These are phyloP conservation scores for Aspergillus persii DNA, from an alignment of 2,329 filamentous ascomycete genomes.

Conservation along the genomic window DNA sequence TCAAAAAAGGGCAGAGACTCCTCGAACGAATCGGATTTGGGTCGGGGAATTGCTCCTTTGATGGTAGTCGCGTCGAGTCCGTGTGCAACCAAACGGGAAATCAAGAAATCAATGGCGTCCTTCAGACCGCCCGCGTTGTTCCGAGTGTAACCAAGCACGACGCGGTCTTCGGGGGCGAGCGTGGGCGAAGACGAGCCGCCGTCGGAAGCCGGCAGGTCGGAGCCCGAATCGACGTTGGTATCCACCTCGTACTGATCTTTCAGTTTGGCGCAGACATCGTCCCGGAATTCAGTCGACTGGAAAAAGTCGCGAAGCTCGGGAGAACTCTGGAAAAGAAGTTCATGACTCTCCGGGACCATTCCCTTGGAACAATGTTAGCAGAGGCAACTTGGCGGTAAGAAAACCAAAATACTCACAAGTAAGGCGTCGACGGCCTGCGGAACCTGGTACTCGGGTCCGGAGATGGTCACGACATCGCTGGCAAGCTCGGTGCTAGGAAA, in stretches of 20 bases:
- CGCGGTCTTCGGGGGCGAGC: slow-evolving; percentile 49
- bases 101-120: slow-evolving; percentile 92
- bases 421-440: slow-evolving; percentile 96
- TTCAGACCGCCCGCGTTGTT: slow-evolving; percentile 95
- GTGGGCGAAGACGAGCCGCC: slow-evolving; percentile 45
- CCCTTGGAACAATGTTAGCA: slow-evolving; percentile 51
- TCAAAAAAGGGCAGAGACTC: slow-evolving; percentile 96
- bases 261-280: slow-evolving; percentile 77
- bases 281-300: slow-evolving; percentile 74
- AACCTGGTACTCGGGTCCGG: slow-evolving; percentile 96
- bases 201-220: slow-evolving; percentile 32
- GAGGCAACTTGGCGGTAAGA: not conserved
- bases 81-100: slow-evolving; percentile 78
- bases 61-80: slow-evolving; percentile 85
- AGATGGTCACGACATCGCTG: slow-evolving; percentile 92
- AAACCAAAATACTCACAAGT: slow-evolving; percentile 54
- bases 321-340: slow-evolving; percentile 77
- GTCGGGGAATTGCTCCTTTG: slow-evolving; percentile 93
- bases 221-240: slow-evolving; percentile 63
- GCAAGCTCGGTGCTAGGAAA: slow-evolving; percentile 97
- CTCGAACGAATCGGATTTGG: slow-evolving; percentile 97
- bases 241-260: slow-evolving; percentile 91
- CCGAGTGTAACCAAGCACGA: slow-evolving; percentile 82
- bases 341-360: slow-evolving; percentile 96
- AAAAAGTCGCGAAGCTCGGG: slow-evolving; percentile 77